Evolutionary conservation across 140 eudicot genomes (phyloP).

Genomic region (Oenanthe javanica): DNA sequence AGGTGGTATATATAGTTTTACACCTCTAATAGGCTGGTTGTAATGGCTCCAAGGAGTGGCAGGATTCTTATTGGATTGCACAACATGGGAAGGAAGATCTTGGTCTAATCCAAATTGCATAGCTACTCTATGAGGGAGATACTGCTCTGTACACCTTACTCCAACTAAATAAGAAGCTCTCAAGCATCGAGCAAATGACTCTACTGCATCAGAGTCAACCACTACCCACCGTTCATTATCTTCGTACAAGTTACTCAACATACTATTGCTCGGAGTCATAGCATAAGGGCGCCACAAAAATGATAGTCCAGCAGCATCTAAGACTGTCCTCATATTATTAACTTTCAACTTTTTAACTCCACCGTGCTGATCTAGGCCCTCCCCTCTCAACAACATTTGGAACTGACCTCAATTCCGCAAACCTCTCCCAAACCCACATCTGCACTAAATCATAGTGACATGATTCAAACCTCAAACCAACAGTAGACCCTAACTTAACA

Average conservation of each 20-base stretch:
- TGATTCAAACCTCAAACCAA: neutral
- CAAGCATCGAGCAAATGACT: slow-evolving; percentile 26
- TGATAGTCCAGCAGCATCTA: slow-evolving; percentile 10
- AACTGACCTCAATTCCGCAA: neutral
- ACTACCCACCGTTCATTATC: slow-evolving; percentile 11
- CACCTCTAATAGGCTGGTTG: slow-evolving; percentile 13
- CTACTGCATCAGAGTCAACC: slow-evolving; percentile 16
- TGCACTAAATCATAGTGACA: neutral
- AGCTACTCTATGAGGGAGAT: slow-evolving; percentile 42
- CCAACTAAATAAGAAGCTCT: slow-evolving; percentile 35
- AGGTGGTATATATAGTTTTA: slow-evolving; percentile 19
- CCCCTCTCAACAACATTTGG: neutral
- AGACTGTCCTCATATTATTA: neutral
- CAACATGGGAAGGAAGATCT: slow-evolving; percentile 26
- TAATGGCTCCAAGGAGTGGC: slow-evolving; percentile 31
- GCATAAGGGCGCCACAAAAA: slow-evolving; percentile 26
- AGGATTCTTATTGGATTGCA: neutral
- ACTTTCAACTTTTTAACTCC: neutral
- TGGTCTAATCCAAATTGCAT: slow-evolving; percentile 48
- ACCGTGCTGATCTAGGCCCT: slow-evolving; percentile 8
- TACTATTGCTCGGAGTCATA: slow-evolving; percentile 4
- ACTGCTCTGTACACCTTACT: slow-evolving; percentile 23
- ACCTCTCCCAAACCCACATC: slow-evolving; percentile 8
- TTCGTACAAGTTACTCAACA: slow-evolving; percentile 16
- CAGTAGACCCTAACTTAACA: neutral